Evolutionary conservation across 306 rosid species (phyloP).

Genomic region (Lupinus albus): DNA sequence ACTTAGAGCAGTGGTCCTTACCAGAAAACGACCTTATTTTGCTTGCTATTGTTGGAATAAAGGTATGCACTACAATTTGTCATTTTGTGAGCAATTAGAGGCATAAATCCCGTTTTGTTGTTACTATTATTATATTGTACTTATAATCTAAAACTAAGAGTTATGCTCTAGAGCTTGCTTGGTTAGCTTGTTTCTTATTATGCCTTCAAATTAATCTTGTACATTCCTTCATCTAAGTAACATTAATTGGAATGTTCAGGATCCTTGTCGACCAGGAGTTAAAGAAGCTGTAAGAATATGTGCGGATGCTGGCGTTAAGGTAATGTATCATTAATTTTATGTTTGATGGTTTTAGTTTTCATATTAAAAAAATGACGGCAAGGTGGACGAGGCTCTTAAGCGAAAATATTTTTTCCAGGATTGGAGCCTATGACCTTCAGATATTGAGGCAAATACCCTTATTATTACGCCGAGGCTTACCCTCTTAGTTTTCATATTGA

Average conservation of each 20-base stretch:
- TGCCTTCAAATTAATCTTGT: constrained; percentile 22
- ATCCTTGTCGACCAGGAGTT: constrained; percentile 94
- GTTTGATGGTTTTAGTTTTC: constrained; percentile 29
- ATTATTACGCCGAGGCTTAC: too few relatives aligned
- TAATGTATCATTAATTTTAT: constrained; percentile 42
- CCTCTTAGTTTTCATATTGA: constrained; percentile 25
- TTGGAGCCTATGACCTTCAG: too few relatives aligned
- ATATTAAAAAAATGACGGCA: too few relatives aligned
- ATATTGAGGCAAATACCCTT: too few relatives aligned
- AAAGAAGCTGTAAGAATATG: constrained; percentile 75
- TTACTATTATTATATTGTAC: background rate
- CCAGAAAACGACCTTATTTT: constrained; percentile 84
- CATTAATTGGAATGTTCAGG: constrained; percentile 53
- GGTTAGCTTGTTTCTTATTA: background rate
- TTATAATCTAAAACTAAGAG: background rate
- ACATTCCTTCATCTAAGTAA: constrained; percentile 33
- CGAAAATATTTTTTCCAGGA: too few relatives aligned
- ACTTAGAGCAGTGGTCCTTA: constrained; percentile 72
- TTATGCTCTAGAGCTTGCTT: constrained; percentile 18
- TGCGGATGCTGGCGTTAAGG: constrained; percentile 92
- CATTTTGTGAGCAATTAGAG: constrained; percentile 13
- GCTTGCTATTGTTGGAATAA: constrained; percentile 92
- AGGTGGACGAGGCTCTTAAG: too few relatives aligned
- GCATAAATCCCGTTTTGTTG: background rate
- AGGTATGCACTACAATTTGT: constrained; percentile 50